phyloP scores from a whole-genome alignment of 2,329 filamentous ascomycete genomes.

The Dactylellina sp. region DNA sequence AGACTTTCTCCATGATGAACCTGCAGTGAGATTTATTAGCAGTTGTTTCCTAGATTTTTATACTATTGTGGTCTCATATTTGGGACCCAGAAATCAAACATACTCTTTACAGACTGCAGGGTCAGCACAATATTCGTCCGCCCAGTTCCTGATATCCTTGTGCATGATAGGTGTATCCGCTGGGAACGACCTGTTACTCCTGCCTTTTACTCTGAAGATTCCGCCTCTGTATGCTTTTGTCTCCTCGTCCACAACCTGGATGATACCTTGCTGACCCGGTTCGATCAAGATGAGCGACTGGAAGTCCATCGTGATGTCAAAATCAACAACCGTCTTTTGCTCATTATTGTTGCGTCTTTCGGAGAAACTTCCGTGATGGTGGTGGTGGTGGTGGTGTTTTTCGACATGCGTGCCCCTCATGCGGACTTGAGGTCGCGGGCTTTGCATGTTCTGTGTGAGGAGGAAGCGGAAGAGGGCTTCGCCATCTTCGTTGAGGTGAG shows the following conservation, averaged over 20 bases:
- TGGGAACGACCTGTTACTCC: constrained; percentile 64
- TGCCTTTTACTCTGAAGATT: constrained; percentile 67
- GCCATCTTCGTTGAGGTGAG: constrained; percentile 60
- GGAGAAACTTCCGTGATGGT: constrained; percentile 24
- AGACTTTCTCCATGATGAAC: constrained; percentile 61
- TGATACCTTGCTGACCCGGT: constrained; percentile 64
- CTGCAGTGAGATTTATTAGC: constrained; percentile 42
- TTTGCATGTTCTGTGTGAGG: constrained; percentile 52
- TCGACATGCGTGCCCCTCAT: constrained; percentile 62
- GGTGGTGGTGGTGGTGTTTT: constrained; percentile 59
- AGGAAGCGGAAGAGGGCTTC: constrained; percentile 60
- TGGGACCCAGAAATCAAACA: constrained; percentile 63
- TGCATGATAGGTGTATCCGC: constrained; percentile 61
- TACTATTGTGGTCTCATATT: too few relatives aligned
- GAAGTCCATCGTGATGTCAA: constrained; percentile 71
- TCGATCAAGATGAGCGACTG: constrained; percentile 70
- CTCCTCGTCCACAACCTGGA: constrained; percentile 70
- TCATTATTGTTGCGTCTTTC: constrained; percentile 67
- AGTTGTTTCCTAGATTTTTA: too few relatives aligned
- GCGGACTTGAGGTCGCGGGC: constrained; percentile 58
- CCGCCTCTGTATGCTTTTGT: constrained; percentile 76
- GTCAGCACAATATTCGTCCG: constrained; percentile 74
- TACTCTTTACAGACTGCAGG: constrained; percentile 69
- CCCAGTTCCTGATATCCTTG: constrained; percentile 71
- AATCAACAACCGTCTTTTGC: constrained; percentile 69